Percentiles rank a stretch among this genome's conserved stretches.
Conservation (phyloP, 768 basidiomycete species). For the Lentinus brumalis region DNA sequence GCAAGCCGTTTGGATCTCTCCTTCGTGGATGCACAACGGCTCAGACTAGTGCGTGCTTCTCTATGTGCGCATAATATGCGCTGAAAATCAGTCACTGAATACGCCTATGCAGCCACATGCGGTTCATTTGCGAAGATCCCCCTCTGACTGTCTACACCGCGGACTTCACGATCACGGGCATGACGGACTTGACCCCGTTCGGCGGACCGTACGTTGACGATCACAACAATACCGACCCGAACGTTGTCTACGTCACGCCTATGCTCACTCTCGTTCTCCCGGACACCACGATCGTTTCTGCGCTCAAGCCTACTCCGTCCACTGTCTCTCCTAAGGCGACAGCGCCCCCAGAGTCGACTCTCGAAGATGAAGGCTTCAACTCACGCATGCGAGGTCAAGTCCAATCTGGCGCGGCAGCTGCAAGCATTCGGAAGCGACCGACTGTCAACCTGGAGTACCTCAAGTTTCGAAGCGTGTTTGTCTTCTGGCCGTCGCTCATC, state of each 20-base stretch:
- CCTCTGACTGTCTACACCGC: constrained; percentile 48
- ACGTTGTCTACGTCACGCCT: constrained; percentile 14
- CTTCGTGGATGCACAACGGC: constrained; percentile 24
- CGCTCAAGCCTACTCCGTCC: constrained; percentile 7
- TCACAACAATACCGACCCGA: constrained; percentile 11
- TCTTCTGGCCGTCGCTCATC: constrained; percentile 58
- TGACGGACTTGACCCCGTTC: constrained; percentile 16
- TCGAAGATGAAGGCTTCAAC: neutral
- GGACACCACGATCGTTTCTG: constrained; percentile 11
- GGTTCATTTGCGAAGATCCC: constrained; percentile 34
- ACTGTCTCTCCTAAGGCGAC: constrained; percentile 4
- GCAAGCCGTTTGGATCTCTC: constrained; percentile 33
- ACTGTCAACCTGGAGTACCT: constrained; percentile 27
- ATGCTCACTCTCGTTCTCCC: constrained; percentile 15
- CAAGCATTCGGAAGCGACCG: constrained; percentile 8
- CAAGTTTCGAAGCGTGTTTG: constrained; percentile 50
- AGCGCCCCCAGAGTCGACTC: neutral
- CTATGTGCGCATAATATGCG: neutral
- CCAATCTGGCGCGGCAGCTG: constrained; percentile 5
- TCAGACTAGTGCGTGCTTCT: constrained; percentile 35
- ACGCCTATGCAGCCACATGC: constrained; percentile 30
- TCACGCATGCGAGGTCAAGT: neutral
- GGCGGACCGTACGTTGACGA: constrained; percentile 12
- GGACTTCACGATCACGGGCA: constrained; percentile 46
- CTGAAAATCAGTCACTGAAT: neutral